Conservation (phyloP, 2,329 filamentous ascomycete genomes). For the Camptophora hylomeconis region DNA sequence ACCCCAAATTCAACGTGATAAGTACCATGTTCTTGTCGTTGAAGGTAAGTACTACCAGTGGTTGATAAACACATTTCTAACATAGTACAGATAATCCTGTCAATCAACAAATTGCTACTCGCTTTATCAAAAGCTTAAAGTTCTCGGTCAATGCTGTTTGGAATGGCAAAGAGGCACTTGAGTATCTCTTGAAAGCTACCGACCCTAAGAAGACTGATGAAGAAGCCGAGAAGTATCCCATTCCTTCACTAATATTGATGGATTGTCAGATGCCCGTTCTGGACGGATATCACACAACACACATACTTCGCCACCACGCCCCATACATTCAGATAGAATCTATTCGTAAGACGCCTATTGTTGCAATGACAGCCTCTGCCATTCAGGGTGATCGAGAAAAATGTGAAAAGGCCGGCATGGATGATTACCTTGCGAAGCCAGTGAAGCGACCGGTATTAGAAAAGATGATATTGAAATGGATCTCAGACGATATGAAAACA, state of each 20-base stretch:
- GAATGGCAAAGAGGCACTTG: constrained; percentile 67
- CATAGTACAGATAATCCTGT: constrained; percentile 49
- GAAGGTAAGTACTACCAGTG: constrained; percentile 31
- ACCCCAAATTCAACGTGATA: constrained; percentile 43
- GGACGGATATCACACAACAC: constrained; percentile 66
- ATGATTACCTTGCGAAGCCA: constrained; percentile 62
- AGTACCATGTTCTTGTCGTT: constrained; percentile 60
- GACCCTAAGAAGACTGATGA: constrained; percentile 21
- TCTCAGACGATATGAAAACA: constrained; percentile 20
- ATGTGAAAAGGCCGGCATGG: constrained; percentile 61
- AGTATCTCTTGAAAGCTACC: constrained; percentile 49
- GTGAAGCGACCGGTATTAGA: constrained; percentile 57
- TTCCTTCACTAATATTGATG: constrained; percentile 66
- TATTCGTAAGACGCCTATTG: constrained; percentile 53
- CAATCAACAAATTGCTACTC: constrained; percentile 64
- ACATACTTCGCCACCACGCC: constrained; percentile 54
- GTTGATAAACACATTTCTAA: neutral
- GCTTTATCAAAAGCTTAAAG: constrained; percentile 59
- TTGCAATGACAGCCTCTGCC: constrained; percentile 71
- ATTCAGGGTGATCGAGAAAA: constrained; percentile 67
- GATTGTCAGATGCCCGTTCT: constrained; percentile 66
- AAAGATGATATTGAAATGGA: constrained; percentile 60
- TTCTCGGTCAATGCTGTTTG: constrained; percentile 59
- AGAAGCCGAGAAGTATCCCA: constrained; percentile 31
- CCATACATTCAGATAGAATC: constrained; percentile 48